Conservation (phyloP, 768 basidiomycete genomes). For the Suillus fuscotomentosus region DNA sequence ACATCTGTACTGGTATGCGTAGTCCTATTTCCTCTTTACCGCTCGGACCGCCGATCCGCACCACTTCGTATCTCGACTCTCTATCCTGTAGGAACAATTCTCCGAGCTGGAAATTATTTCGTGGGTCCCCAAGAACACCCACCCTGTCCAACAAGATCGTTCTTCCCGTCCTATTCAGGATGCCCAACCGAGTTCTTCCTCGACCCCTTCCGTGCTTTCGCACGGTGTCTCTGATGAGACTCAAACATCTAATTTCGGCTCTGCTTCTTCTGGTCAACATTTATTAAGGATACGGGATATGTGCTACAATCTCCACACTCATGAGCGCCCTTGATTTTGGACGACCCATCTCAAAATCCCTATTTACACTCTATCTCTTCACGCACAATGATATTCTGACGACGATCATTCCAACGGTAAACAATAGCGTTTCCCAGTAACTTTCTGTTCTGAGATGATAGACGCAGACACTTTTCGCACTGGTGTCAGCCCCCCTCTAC, state of each 20-base stretch:
- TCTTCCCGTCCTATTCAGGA: not conserved
- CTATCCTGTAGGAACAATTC: not conserved
- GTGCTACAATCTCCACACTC: conserved; percentile 16
- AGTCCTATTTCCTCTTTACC: not conserved
- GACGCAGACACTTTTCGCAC: conserved; percentile 34
- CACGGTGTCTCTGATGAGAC: not conserved
- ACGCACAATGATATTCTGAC: conserved; percentile 25
- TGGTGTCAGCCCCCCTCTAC: conserved; percentile 31
- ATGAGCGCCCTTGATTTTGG: conserved; percentile 18
- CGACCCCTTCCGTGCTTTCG: not conserved
- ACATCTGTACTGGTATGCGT: not conserved
- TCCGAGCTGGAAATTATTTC: not conserved
- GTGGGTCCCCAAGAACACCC: not conserved
- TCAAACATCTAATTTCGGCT: not conserved
- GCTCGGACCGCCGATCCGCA: not conserved
- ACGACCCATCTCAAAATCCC: conserved; percentile 11
- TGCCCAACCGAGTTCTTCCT: not conserved
- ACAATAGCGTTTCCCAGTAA: not conserved
- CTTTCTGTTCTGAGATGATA: not conserved
- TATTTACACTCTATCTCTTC: conserved; percentile 22
- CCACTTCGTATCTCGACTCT: not conserved
- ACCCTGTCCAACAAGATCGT: not conserved
- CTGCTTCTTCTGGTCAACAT: not conserved
- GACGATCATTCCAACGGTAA: conserved; percentile 27
- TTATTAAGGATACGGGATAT: conserved; percentile 14